These are phyloP conservation scores for Oryza punctata DNA, from an alignment of 176 grass and related monocot genomes.

Conservation along the genomic window DNA sequence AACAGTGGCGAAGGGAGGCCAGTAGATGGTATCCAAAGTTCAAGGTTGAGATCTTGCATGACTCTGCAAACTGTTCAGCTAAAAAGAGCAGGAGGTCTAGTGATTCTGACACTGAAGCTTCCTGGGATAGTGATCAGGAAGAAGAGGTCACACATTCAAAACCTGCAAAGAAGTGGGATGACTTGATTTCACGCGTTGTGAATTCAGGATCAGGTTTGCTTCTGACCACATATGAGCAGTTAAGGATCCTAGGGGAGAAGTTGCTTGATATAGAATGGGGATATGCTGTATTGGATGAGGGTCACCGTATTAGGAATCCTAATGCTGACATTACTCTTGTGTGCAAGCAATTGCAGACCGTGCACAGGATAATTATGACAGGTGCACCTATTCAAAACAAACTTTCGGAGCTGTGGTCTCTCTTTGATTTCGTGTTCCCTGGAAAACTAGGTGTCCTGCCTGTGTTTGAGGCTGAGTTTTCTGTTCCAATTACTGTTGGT, in stretches of 20 bases:
- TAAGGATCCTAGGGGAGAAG: conserved; percentile 73
- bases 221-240: conserved; percentile 90
- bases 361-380: conserved; percentile 92
- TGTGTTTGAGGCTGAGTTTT: conserved; percentile 87
- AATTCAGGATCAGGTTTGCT: conserved; percentile 82
- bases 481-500: conserved; percentile 91
- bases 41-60: conserved; percentile 80
- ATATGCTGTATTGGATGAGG: conserved; percentile 91
- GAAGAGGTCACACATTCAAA: conserved; percentile 48
- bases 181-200: conserved; percentile 74
- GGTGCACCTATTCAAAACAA: conserved; percentile 98
- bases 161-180: conserved; percentile 74
- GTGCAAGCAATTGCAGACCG: conserved; percentile 92
- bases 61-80: conserved; percentile 66
- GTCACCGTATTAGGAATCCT: conserved; percentile 92
- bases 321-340: conserved; percentile 95
- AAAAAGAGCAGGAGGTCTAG: conserved; percentile 47
- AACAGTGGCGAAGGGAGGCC: conserved; percentile 84
- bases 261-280: conserved; percentile 86
- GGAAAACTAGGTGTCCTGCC: conserved; percentile 93
- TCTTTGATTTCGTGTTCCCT: conserved; percentile 98
- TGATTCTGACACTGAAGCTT: conserved; percentile 76
- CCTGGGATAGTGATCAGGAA: conserved; percentile 54
- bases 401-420: conserved; percentile 91
- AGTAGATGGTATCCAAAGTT: conserved; percentile 90